Conservation (phyloP, 768 basidiomycete genomes). For the Tulasnella sp. region DNA sequence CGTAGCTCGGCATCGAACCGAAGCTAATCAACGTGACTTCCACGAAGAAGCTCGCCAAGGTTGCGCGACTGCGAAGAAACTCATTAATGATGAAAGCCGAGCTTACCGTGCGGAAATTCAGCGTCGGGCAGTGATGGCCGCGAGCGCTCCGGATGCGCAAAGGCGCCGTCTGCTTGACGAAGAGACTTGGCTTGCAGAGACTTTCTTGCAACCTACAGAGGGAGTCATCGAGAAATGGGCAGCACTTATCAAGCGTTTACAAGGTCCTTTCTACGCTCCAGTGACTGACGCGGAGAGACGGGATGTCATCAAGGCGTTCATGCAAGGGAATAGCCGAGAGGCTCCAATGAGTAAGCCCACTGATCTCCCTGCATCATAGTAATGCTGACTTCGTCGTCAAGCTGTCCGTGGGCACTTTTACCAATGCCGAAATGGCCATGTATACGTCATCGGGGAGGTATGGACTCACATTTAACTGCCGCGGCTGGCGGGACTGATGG, state of each 20-base stretch:
- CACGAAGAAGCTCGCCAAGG: background rate
- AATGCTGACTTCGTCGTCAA: background rate
- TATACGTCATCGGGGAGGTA: slow-evolving; percentile 20
- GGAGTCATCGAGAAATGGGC: slow-evolving; percentile 39
- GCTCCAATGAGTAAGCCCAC: background rate
- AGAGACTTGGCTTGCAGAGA: slow-evolving; percentile 33
- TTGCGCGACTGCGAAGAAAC: background rate
- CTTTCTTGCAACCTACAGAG: slow-evolving; percentile 31
- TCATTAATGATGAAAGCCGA: slow-evolving; percentile 11
- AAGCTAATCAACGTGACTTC: background rate
- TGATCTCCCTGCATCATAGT: no score
- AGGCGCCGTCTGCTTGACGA: slow-evolving; percentile 17
- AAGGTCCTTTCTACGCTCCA: slow-evolving; percentile 32
- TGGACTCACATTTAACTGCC: background rate
- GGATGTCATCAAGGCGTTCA: slow-evolving; percentile 38
- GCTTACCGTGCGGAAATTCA: slow-evolving; percentile 19
- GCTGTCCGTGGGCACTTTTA: slow-evolving; percentile 9
- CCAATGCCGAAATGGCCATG: slow-evolving; percentile 20
- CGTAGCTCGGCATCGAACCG: background rate
- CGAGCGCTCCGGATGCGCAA: background rate
- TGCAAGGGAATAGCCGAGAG: background rate
- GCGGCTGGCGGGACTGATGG: background rate
- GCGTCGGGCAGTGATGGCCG: slow-evolving; percentile 13
- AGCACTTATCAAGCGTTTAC: slow-evolving; percentile 31
- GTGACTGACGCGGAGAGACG: slow-evolving; percentile 44